Percentiles rank a stretch among this genome's conserved stretches.
phyloP scores from a whole-genome alignment of 805 yeast species.

The Spathaspora girioi region DNA sequence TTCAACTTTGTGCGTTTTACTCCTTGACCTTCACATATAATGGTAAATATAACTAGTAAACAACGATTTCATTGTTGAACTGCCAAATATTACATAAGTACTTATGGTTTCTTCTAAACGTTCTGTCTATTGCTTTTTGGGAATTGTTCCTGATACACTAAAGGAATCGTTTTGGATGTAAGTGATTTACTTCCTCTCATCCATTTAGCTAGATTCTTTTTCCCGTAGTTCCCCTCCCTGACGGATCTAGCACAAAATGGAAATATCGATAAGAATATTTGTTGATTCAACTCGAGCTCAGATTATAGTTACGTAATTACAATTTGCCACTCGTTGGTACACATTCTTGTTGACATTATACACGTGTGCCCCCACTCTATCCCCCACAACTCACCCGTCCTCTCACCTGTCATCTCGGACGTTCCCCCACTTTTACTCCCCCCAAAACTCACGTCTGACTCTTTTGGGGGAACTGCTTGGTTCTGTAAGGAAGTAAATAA shows the following conservation, averaged over 20 bases:
- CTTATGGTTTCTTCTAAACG: neutral
- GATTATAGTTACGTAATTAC: neutral
- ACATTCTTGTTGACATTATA: neutral
- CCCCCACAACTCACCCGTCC: neutral
- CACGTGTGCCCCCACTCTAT: neutral
- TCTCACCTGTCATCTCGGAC: too few relatives aligned
- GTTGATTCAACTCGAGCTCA: too few relatives aligned
- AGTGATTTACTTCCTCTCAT: neutral
- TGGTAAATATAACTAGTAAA: neutral
- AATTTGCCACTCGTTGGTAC: neutral
- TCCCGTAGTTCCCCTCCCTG: neutral
- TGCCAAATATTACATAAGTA: too few relatives aligned
- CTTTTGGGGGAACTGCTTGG: too few relatives aligned
- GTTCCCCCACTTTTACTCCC: slow-evolving; percentile 1
- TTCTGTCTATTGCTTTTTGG: neutral
- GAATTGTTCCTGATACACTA: neutral
- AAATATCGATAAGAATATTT: too few relatives aligned
- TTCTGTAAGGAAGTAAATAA: too few relatives aligned
- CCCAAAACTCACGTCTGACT: neutral
- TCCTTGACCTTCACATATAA: neutral
- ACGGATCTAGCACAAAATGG: neutral
- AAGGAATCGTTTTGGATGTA: neutral
- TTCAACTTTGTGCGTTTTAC: neutral
- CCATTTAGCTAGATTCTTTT: neutral
- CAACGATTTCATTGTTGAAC: too few relatives aligned